Conservation (phyloP, 1,284 basidiomycete species). For the Sporisorium exsertum region DNA sequence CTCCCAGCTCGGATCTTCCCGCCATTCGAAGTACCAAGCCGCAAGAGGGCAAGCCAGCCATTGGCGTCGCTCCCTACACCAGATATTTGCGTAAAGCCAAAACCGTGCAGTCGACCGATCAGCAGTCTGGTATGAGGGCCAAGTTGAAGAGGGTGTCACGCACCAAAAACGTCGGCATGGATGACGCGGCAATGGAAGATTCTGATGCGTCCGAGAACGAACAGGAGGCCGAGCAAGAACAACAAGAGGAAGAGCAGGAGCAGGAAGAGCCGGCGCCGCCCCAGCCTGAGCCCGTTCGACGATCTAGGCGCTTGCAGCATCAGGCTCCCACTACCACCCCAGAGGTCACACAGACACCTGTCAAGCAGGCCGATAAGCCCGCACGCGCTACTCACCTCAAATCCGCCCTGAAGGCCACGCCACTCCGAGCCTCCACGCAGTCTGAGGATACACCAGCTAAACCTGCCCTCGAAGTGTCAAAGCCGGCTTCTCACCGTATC, state of each 20-base stretch:
- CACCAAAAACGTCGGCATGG: constrained; percentile 8
- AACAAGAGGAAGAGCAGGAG: constrained; percentile 13
- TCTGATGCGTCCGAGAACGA: constrained; percentile 28
- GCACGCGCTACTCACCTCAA: constrained; percentile 33
- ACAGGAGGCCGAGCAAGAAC: constrained; percentile 5
- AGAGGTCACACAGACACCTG: constrained; percentile 22
- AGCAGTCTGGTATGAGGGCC: constrained; percentile 45
- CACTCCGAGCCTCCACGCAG: constrained; percentile 25
- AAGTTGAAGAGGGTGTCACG: constrained; percentile 31
- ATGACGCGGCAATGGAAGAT: constrained; percentile 27
- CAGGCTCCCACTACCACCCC: constrained; percentile 18
- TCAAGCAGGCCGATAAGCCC: constrained; percentile 30
- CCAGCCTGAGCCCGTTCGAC: constrained; percentile 31
- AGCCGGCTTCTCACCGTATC: constrained; percentile 42
- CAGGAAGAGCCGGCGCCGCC: constrained; percentile 19
- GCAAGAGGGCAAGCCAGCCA: constrained; percentile 14
- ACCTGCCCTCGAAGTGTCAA: constrained; percentile 25
- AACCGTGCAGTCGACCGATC: constrained; percentile 21
- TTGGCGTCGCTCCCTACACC: constrained; percentile 58
- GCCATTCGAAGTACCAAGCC: constrained; percentile 6
- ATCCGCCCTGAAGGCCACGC: constrained; percentile 46
- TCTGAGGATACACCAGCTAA: constrained; percentile 13
- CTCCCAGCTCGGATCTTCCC: constrained; percentile 44
- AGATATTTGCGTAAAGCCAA: constrained; percentile 51
- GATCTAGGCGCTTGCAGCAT: constrained; percentile 37